phyloP scores from a whole-genome alignment of 345 rosid species.

The Bruguiera gymnorhiza region DNA sequence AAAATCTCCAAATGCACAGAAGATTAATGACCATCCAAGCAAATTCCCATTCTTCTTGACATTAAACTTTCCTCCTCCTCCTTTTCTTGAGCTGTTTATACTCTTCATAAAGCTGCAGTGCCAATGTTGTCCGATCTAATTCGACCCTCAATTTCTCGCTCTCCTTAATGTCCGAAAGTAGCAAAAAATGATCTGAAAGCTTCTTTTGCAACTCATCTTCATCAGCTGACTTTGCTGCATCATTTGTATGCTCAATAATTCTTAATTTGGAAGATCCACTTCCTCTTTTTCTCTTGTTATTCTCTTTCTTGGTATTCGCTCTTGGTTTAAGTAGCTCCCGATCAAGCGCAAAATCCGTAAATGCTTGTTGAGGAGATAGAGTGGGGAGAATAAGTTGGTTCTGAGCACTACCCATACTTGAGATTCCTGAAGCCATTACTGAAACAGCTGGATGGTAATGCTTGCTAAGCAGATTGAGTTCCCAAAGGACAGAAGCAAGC shows the following conservation, averaged over 20 bases:
- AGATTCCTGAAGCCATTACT: constrained; percentile 49
- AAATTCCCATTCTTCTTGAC: too few relatives aligned
- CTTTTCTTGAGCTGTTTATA: constrained; percentile 43
- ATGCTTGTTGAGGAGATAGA: constrained; percentile 75
- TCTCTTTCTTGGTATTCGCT: constrained; percentile 31
- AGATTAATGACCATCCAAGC: too few relatives aligned
- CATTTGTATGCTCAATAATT: constrained; percentile 7
- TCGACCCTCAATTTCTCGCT: constrained; percentile 42
- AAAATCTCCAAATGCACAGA: too few relatives aligned
- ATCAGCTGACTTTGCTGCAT: constrained; percentile 18
- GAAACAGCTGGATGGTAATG: constrained; percentile 82
- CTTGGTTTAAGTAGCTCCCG: constrained; percentile 50
- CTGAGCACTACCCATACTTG: constrained; percentile 54
- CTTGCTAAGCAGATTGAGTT: constrained; percentile 67
- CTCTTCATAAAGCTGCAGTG: constrained; percentile 47
- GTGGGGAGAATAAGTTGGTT: constrained; percentile 52
- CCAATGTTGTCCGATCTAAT: constrained; percentile 27
- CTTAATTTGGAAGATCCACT: constrained; percentile 15
- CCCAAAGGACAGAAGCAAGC: constrained; percentile 93
- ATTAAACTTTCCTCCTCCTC: constrained; percentile 19
- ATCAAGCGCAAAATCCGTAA: constrained; percentile 50
- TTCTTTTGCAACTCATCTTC: constrained; percentile 53
- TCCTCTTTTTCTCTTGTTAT: constrained; percentile 56
- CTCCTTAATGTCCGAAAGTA: constrained; percentile 54
- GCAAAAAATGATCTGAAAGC: constrained; percentile 47